A percentile compares a stretch with the other conserved stretches of the same genome.
phyloP scores from a whole-genome alignment of 2,329 filamentous ascomycete species.

The Tympanopsis confertula region DNA sequence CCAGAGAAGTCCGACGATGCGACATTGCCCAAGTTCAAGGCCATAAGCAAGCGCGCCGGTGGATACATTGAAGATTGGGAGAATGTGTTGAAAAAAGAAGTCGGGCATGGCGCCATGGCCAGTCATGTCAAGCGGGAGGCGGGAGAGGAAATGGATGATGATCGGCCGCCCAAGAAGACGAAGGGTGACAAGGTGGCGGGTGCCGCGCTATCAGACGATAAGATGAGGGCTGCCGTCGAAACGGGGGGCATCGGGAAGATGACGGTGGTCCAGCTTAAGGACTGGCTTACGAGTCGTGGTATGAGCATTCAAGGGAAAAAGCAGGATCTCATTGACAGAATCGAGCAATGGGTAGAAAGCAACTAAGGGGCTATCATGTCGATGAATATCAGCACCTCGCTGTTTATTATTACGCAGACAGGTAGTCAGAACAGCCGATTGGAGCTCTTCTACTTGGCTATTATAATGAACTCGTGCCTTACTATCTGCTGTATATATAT shows the following conservation, averaged over 20 bases:
- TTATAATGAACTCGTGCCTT: too few relatives aligned
- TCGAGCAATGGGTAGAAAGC: constrained; percentile 43
- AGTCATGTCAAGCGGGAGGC: constrained; percentile 35
- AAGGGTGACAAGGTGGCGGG: constrained; percentile 19
- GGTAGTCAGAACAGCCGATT: too few relatives aligned
- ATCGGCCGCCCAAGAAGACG: constrained; percentile 32
- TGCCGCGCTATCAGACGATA: constrained; percentile 26
- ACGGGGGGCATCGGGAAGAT: constrained; percentile 37
- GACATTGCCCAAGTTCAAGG: constrained; percentile 71
- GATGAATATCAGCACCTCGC: too few relatives aligned
- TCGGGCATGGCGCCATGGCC: constrained; percentile 9
- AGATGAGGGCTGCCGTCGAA: constrained; percentile 32
- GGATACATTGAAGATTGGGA: constrained; percentile 71
- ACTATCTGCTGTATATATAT: too few relatives aligned
- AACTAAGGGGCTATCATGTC: too few relatives aligned
- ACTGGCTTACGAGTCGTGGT: constrained; percentile 32
- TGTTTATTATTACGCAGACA: too few relatives aligned
- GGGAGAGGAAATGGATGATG: constrained; percentile 28
- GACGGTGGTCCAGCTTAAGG: constrained; percentile 40
- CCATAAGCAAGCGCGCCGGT: constrained; percentile 82
- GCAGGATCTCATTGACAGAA: constrained; percentile 38
- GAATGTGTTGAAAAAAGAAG: constrained; percentile 48
- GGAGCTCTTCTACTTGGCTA: too few relatives aligned
- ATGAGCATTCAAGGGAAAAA: constrained; percentile 38
- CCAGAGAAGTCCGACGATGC: constrained; percentile 65